phyloP scores from a whole-genome alignment of 352 stramenopile genomes.

The Globisporangium takayamanum region DNA sequence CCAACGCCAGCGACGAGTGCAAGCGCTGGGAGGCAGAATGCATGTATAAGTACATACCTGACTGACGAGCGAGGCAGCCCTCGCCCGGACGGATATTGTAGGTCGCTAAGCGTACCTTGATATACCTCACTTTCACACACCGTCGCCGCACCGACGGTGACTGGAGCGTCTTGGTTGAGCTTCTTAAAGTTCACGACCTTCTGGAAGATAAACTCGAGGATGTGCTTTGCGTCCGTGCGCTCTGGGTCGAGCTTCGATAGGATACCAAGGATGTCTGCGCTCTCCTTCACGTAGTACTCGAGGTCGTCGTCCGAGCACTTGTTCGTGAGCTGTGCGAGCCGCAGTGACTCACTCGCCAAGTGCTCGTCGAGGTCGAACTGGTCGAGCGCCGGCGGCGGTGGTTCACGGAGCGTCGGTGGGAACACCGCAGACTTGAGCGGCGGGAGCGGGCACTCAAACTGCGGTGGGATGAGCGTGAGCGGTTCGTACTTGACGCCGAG shows the following conservation, averaged over 20 bases:
- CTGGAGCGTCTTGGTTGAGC: conserved; percentile 64
- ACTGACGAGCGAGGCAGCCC: too few species aligned
- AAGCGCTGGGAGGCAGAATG: too few species aligned
- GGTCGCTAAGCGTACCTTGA: too few species aligned
- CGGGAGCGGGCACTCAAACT: conserved; percentile 93
- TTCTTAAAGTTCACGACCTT: conserved; percentile 94
- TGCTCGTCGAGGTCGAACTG: conserved; percentile 97
- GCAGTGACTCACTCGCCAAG: conserved; percentile 89
- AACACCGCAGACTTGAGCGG: conserved; percentile 92
- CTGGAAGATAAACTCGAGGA: conserved; percentile 90
- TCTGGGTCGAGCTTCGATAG: conserved; percentile 65
- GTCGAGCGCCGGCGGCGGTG: conserved; percentile 88
- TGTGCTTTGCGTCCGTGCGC: conserved; percentile 79
- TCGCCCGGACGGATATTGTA: too few species aligned
- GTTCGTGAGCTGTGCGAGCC: conserved; percentile 93
- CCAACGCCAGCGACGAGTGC: too few species aligned
- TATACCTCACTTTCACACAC: too few species aligned
- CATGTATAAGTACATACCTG: too few species aligned
- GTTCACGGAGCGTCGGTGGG: conserved; percentile 87
- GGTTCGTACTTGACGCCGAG: conserved; percentile 94
- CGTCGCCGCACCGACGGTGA: not conserved
- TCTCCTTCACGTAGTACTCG: conserved; percentile 93
- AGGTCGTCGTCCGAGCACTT: conserved; percentile 93
- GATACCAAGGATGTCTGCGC: conserved; percentile 90
- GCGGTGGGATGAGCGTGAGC: conserved; percentile 90